Evolutionary conservation across 2,329 filamentous ascomycete genomes (phyloP).

Genomic region (Cladosporium colombiae): DNA sequence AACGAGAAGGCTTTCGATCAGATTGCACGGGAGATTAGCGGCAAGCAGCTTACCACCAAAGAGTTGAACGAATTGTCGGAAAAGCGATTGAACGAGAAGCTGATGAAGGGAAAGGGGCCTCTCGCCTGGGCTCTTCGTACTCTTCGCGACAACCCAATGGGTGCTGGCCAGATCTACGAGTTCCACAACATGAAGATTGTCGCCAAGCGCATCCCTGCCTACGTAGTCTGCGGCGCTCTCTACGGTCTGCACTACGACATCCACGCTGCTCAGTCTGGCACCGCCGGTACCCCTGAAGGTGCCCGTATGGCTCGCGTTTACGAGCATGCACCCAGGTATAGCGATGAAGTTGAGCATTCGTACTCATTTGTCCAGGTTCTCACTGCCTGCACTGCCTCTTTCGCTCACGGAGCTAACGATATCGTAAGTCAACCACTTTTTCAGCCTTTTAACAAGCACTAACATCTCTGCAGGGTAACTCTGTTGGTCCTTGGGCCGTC

Average conservation of each 20-base stretch:
- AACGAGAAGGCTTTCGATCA: conserved; percentile 38
- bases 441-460: not conserved
- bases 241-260: conserved; percentile 84
- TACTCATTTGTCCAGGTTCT: conserved; percentile 68
- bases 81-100: conserved; percentile 61
- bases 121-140: conserved; percentile 83
- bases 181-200: conserved; percentile 66
- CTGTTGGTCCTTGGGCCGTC: conserved; percentile 63
- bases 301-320: conserved; percentile 64
- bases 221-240: conserved; percentile 61
- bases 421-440: conserved; percentile 38
- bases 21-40: conserved; percentile 37
- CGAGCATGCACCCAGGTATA: conserved; percentile 59
- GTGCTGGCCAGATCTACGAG: conserved; percentile 73
- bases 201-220: conserved; percentile 68
- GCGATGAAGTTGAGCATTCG: conserved; percentile 63
- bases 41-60: conserved; percentile 60
- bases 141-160: conserved; percentile 72
- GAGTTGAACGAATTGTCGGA: conserved; percentile 60
- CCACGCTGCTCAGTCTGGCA: conserved; percentile 71
- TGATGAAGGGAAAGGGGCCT: conserved; percentile 63
- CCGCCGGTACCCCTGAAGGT: conserved; percentile 71
- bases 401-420: conserved; percentile 70
- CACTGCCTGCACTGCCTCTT: conserved; percentile 71
- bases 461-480: conserved; percentile 47